Conservation (phyloP, 1,139 yeast genomes). For the Suhomyces choctaworum region DNA sequence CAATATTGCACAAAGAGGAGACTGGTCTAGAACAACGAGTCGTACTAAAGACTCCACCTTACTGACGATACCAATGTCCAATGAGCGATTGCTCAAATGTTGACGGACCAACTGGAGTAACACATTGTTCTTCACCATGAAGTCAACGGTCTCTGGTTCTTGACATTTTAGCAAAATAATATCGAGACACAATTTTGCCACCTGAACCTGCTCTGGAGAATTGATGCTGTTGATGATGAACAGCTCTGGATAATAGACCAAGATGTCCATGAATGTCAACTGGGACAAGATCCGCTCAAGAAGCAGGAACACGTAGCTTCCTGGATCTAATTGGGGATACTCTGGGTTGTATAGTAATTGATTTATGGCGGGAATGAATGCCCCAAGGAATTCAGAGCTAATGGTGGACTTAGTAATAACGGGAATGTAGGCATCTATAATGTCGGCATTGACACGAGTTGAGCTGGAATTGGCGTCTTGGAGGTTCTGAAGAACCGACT, state of each 20-base stretch:
- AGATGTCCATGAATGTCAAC: slow-evolving; percentile 21
- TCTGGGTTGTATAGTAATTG: slow-evolving; percentile 7
- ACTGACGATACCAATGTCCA: slow-evolving; percentile 18
- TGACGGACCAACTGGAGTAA: slow-evolving; percentile 11
- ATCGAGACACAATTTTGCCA: slow-evolving; percentile 20
- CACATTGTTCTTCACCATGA: slow-evolving; percentile 16
- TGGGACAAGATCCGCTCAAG: slow-evolving; percentile 24
- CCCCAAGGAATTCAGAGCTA: slow-evolving; percentile 4
- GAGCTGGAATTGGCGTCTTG: background rate
- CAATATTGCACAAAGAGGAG: slow-evolving; percentile 13
- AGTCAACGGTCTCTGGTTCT: slow-evolving; percentile 19
- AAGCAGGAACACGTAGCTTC: slow-evolving; percentile 21
- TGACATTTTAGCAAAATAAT: slow-evolving; percentile 21
- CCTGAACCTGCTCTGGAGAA: slow-evolving; percentile 7
- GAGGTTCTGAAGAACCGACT: slow-evolving; percentile 4
- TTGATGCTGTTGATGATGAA: slow-evolving; percentile 20
- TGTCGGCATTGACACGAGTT: slow-evolving; percentile 2
- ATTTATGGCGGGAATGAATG: slow-evolving; percentile 15
- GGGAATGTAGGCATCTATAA: slow-evolving; percentile 9
- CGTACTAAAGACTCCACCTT: slow-evolving; percentile 23
- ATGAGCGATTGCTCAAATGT: slow-evolving; percentile 11
- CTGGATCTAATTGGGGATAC: slow-evolving; percentile 23
- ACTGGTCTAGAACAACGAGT: slow-evolving; percentile 6
- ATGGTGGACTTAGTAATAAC: slow-evolving; percentile 3
- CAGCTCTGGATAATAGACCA: slow-evolving; percentile 23